Conservation (phyloP, 139 green algal genomes). For the Dunaliella sp. region DNA sequence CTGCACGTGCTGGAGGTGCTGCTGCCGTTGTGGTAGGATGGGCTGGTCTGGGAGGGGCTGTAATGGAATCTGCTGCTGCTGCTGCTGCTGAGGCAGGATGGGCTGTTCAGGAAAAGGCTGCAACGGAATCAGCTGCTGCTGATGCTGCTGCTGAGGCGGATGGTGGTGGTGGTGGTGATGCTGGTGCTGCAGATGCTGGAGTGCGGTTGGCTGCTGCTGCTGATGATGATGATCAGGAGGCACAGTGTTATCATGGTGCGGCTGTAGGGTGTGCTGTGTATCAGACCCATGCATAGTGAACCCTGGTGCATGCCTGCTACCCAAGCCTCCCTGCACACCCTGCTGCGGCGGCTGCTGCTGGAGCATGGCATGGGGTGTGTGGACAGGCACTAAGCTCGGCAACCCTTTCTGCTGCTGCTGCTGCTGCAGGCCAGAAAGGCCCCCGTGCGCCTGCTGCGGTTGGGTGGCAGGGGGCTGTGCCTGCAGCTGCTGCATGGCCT, state of each 20-base stretch:
- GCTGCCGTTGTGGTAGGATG: not conserved
- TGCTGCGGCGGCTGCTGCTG: not conserved
- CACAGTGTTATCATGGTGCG: too few relatives aligned
- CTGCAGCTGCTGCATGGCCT: slow-evolving; percentile 25
- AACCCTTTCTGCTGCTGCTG: not conserved
- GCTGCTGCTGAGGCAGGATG: not conserved
- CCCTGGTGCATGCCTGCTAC: not conserved
- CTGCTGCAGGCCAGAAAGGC: not conserved
- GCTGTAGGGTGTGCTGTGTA: not conserved
- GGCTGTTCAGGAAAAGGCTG: not conserved
- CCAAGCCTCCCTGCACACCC: not conserved
- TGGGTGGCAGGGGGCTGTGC: not conserved
- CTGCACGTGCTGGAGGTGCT: not conserved
- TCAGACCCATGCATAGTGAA: not conserved
- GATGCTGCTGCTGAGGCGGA: too few relatives aligned
- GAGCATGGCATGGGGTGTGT: too few relatives aligned
- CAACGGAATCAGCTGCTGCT: not conserved
- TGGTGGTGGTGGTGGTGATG: too few relatives aligned
- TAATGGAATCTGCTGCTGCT: not conserved
- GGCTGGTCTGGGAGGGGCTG: not conserved
- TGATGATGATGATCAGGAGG: too few relatives aligned
- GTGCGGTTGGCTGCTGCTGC: too few relatives aligned
- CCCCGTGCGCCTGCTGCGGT: not conserved
- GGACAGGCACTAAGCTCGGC: too few relatives aligned
- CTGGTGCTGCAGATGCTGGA: too few relatives aligned